A percentile compares a stretch with the other conserved stretches of the same genome.
phyloP scores from a whole-genome alignment of 2,329 filamentous ascomycete species.

The Ophiocordyceps camponoti-saundersi region DNA sequence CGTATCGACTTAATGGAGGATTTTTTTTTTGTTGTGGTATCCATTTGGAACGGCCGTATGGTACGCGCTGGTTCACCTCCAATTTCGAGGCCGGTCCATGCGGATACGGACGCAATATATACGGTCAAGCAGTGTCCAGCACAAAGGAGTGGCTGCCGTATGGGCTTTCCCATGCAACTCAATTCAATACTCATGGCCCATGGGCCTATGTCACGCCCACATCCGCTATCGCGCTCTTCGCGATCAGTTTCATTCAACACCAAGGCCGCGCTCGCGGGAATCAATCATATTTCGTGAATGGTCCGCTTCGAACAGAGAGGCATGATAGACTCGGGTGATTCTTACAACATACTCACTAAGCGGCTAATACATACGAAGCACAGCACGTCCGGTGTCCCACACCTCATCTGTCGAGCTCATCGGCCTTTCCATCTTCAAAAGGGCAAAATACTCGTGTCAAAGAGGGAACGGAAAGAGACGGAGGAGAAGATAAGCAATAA shows the following conservation, averaged over 20 bases:
- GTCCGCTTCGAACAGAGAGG: not conserved
- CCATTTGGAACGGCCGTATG: not conserved
- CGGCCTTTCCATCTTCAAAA: too few species aligned
- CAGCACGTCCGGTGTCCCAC: too few species aligned
- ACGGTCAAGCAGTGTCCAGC: not conserved
- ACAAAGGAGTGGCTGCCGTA: not conserved
- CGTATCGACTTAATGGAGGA: not conserved
- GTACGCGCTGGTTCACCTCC: not conserved
- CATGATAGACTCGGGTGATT: not conserved
- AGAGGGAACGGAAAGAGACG: not conserved
- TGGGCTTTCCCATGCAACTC: too few species aligned
- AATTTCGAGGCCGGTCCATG: not conserved
- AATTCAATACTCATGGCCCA: too few species aligned
- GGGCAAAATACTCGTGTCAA: not conserved
- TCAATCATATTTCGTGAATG: not conserved
- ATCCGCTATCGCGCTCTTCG: too few species aligned
- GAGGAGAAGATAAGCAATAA: not conserved
- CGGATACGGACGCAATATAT: not conserved
- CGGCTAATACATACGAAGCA: too few species aligned
- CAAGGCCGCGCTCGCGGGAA: not conserved
- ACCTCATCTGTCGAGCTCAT: too few species aligned
- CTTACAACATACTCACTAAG: too few species aligned
- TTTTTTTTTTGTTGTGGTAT: not conserved
- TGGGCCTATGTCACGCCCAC: too few species aligned
- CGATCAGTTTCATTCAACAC: too few species aligned